phyloP scores from a whole-genome alignment of 495 filamentous ascomycete species.

The Astrothelium macrocarpum region DNA sequence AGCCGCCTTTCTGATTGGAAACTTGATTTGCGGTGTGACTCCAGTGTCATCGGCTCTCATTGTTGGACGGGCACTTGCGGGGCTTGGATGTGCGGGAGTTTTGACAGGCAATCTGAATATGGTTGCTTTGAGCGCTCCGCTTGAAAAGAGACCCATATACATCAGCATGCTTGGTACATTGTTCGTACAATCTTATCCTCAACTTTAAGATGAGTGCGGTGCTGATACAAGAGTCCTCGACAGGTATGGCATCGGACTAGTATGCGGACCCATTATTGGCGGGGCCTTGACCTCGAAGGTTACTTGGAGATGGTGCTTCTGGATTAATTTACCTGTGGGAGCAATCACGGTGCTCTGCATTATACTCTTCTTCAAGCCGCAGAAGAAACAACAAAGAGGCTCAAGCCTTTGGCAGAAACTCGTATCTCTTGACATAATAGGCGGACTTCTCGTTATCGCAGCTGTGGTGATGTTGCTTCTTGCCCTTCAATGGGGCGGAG shows the following conservation, averaged over 20 bases:
- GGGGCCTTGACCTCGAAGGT: neutral
- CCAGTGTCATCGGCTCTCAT: neutral
- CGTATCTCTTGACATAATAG: neutral
- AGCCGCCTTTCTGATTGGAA: neutral
- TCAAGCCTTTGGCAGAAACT: neutral
- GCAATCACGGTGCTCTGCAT: neutral
- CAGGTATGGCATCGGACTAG: neutral
- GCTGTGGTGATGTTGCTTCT: neutral
- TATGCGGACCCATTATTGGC: neutral
- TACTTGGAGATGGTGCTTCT: neutral
- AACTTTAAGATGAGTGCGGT: neutral
- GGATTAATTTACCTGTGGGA: neutral
- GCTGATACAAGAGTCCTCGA: neutral
- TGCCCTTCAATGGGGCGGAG: neutral
- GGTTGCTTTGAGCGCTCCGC: neutral
- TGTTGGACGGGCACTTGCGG: neutral
- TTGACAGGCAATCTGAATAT: neutral
- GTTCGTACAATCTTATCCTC: neutral
- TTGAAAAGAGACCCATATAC: neutral
- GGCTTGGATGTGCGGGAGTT: neutral
- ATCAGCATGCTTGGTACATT: neutral
- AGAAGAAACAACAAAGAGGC: neutral
- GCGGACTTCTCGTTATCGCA: neutral
- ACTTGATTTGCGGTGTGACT: neutral
- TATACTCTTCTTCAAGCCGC: neutral